phyloP scores from a whole-genome alignment of 495 filamentous ascomycete genomes.

The Tuber indicum region DNA sequence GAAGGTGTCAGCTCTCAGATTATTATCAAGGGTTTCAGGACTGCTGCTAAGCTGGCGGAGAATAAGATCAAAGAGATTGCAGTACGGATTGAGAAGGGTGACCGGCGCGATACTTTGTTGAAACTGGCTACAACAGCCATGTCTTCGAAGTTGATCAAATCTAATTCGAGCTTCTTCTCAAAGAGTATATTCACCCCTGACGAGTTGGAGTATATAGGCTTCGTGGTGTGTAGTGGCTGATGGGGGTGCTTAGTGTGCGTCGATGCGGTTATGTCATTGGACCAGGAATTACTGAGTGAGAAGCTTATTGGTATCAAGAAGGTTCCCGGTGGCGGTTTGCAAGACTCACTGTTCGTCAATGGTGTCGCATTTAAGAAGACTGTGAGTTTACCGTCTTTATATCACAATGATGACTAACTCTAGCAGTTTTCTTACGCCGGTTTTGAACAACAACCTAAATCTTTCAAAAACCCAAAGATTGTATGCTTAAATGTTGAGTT shows the following conservation, averaged over 20 bases:
- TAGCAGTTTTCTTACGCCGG: conserved; percentile 82
- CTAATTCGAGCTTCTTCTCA: conserved; percentile 93
- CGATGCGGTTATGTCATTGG: conserved; percentile 90
- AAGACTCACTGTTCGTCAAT: conserved; percentile 95
- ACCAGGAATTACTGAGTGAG: conserved; percentile 95
- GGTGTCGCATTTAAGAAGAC: conserved; percentile 99
- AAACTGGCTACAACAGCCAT: conserved; percentile 95
- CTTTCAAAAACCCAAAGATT: conserved; percentile 85
- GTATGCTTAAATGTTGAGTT: conserved; percentile 96
- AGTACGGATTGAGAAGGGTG: conserved; percentile 74
- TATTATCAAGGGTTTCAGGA: conserved; percentile 91
- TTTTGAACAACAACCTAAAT: conserved; percentile 98
- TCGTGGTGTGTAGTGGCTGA: conserved; percentile 3
- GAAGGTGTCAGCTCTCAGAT: conserved; percentile 95
- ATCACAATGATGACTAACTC: conserved; percentile 9
- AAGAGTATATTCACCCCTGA: conserved; percentile 60
- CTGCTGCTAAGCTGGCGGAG: conserved; percentile 83
- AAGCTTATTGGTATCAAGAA: conserved; percentile 98
- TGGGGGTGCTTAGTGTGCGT: conserved; percentile 68
- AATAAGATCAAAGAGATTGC: conserved; percentile 99
- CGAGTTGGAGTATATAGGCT: not conserved
- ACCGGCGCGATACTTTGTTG: conserved; percentile 79
- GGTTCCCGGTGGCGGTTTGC: conserved; percentile 90
- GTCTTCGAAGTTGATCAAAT: conserved; percentile 98
- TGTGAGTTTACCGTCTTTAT: conserved; percentile 9